Percentiles rank a stretch among this genome's conserved stretches.
phyloP scores from a whole-genome alignment of 768 basidiomycete species.

The Tricholoma bakamatsutake region DNA sequence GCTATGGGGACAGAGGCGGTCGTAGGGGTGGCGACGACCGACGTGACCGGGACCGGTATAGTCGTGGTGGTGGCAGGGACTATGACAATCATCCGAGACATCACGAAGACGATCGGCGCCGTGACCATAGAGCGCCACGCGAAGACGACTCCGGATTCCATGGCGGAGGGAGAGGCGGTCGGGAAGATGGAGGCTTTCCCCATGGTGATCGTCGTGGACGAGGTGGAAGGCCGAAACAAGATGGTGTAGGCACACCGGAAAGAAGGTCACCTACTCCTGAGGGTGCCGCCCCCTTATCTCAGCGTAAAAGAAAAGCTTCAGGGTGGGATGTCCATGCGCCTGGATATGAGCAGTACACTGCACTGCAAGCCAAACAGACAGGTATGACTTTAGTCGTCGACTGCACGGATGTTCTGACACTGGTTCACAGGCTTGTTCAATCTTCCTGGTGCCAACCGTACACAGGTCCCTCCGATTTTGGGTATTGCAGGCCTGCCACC shows the following conservation, averaged over 20 bases:
- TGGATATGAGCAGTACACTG: conserved; percentile 91
- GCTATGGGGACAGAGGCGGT: conserved; percentile 30
- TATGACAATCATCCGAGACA: conserved; percentile 40
- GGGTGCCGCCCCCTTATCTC: conserved; percentile 72
- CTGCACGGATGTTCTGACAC: conserved; percentile 6
- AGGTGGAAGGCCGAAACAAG: conserved; percentile 42
- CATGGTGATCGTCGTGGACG: conserved; percentile 34
- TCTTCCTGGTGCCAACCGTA: conserved; percentile 90
- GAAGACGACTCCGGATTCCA: conserved; percentile 32
- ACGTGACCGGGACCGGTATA: conserved; percentile 45
- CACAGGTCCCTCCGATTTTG: conserved; percentile 78
- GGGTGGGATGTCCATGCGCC: conserved; percentile 97
- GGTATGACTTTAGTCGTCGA: conserved; percentile 42
- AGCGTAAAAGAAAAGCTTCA: conserved; percentile 83
- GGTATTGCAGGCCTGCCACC: conserved; percentile 78
- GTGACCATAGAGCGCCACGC: conserved; percentile 36
- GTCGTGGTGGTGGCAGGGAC: conserved; percentile 36
- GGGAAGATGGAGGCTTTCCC: conserved; percentile 30
- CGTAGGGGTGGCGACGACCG: conserved; percentile 44
- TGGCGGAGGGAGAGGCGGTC: conserved; percentile 30
- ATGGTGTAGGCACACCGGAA: conserved; percentile 65
- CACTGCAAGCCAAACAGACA: conserved; percentile 97
- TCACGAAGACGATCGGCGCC: conserved; percentile 46
- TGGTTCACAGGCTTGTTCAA: conserved; percentile 77
- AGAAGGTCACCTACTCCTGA: conserved; percentile 88